Percentiles rank a stretch among this genome's conserved stretches.
phyloP scores from a whole-genome alignment of 176 grass and related monocot genomes.

The Phragmites australis region DNA sequence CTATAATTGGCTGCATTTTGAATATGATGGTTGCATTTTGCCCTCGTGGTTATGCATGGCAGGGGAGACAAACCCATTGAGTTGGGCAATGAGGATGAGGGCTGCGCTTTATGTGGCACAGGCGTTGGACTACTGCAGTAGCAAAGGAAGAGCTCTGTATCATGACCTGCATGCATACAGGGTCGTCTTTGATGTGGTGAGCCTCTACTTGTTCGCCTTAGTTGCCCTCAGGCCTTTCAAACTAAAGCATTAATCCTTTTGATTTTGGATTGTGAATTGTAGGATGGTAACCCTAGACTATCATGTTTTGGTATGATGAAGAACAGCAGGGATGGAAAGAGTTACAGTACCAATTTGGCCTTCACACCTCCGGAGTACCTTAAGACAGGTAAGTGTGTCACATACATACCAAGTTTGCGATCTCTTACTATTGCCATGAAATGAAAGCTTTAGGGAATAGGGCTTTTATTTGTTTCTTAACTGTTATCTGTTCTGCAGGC shows the following conservation, averaged over 20 bases:
- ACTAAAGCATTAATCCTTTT: neutral
- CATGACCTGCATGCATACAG: slow-evolving; percentile 92
- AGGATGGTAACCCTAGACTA: slow-evolving; percentile 81
- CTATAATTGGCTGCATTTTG: neutral
- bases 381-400: slow-evolving; percentile 62
- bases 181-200: slow-evolving; percentile 87
- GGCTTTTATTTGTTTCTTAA: slow-evolving; percentile 9
- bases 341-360: slow-evolving; percentile 91
- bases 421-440: neutral
- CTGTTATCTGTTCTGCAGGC: slow-evolving; percentile 50
- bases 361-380: slow-evolving; percentile 90
- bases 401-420: neutral
- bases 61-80: slow-evolving; percentile 84
- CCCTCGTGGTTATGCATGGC: slow-evolving; percentile 28
- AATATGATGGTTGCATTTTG: neutral
- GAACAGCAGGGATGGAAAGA: slow-evolving; percentile 91
- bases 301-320: slow-evolving; percentile 97
- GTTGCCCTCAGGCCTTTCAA: neutral
- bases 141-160: slow-evolving; percentile 68
- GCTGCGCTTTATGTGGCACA: slow-evolving; percentile 80
- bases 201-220: slow-evolving; percentile 2
- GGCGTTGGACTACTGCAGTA: slow-evolving; percentile 75
- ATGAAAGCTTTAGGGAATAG: neutral
- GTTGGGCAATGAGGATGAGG: slow-evolving; percentile 79
- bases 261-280: slow-evolving; percentile 12